Evolutionary conservation across 345 rosid species (phyloP).

Genomic region (Sisymbrium irio): DNA sequence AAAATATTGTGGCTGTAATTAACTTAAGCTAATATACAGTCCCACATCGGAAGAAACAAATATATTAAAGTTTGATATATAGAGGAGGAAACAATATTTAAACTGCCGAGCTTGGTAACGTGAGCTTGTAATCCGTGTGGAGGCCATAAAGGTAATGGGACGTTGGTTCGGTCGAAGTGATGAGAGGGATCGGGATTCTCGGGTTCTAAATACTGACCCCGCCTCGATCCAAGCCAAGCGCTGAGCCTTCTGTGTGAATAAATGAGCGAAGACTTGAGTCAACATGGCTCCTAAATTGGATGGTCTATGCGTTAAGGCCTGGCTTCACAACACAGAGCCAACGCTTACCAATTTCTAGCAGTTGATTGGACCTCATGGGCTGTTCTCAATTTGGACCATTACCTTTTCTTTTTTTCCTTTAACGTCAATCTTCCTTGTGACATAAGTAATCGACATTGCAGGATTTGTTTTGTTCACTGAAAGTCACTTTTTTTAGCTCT

Average conservation of each 20-base stretch:
- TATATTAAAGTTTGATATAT: background rate
- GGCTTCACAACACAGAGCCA: background rate
- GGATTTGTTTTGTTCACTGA: background rate
- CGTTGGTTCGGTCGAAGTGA: background rate
- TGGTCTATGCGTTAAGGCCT: background rate
- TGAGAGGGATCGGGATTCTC: background rate
- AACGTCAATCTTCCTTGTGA: too few relatives aligned
- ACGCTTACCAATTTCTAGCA: too few relatives aligned
- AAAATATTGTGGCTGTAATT: too few relatives aligned
- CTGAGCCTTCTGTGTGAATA: background rate
- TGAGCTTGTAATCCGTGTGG: slow-evolving; percentile 5
- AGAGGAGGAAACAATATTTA: background rate
- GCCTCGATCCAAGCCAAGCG: background rate
- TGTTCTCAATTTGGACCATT: too few relatives aligned
- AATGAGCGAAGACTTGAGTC: background rate
- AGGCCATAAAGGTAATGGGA: background rate
- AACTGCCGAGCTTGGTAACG: background rate
- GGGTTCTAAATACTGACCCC: background rate
- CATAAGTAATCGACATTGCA: too few relatives aligned
- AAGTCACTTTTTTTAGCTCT: too few relatives aligned
- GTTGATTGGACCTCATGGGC: too few relatives aligned
- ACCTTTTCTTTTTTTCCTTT: too few relatives aligned
- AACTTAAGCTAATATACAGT: background rate
- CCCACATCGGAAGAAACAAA: background rate
- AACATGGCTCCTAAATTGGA: background rate